Evolutionary conservation across 805 yeast genomes (phyloP), one percentile per base, ranked within the genome.

Genomic region (Metschnikowia chrysomelidarum): DNA sequence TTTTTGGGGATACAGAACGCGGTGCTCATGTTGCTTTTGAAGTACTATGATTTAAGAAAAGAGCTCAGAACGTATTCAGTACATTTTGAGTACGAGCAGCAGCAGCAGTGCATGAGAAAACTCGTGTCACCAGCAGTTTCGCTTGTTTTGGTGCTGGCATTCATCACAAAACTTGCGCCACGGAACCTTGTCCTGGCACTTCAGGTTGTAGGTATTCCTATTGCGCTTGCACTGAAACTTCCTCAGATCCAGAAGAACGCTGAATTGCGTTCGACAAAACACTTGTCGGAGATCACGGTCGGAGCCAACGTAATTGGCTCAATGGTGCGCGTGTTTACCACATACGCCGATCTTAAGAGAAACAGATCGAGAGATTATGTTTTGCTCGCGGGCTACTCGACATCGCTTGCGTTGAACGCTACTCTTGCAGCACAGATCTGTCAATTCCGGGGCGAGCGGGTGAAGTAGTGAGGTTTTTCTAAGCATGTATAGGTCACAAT

Each of bases 231-330:
- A 8, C 58, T 71, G 11, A 67, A 64, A 43, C 34, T 66, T 19
- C 71, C 71, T 6, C 73, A 67, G 38, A 67, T 67, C 37, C 49
- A 42, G 27, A 55, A 54, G 19, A 67, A 67, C 40, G 47, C 54
- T 16, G 49, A 43, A 15, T 54, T 67, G 42, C 51, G 55, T 27
- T 61, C 70, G 3, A 62, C 72, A 2, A 47, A 46, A 12, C 70
- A 64, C 41, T 60, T 67, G 28, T 57, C 67, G 8, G 56, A 49
- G 18, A 49, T 64, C 27, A 67, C 70, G n/a, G 54, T 67, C 21
- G 53, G 61, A 18, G 73, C 72, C 37, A 67, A 66, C 43, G 56
- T 59, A 24, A 27, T 62, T 15, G 73, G 73, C 2, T 57, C 71
- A 7, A 46, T 57, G 29, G 48, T 61, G 30, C 54, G 73, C 30